Percentiles rank a stretch among this genome's conserved stretches.
These are phyloP conservation scores for Pneumocystis oryctolagi DNA, from an alignment of 1,139 yeast genomes.

Conservation along the genomic window DNA sequence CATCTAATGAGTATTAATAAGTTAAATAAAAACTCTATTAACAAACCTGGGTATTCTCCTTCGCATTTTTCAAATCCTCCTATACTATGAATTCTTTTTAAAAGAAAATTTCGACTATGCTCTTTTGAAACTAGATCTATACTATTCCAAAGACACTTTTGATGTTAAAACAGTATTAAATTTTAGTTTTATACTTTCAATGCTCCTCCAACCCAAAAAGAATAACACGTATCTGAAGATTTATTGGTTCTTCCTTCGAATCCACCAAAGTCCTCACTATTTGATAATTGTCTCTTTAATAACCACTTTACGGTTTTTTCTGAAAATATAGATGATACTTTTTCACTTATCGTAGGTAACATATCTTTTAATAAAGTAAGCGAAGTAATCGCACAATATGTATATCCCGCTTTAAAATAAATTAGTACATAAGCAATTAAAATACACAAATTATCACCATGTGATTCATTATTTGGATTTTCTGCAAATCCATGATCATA, in stretches of 20 bases:
- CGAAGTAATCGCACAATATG: conserved; percentile 70
- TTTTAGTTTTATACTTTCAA: conserved; percentile 22
- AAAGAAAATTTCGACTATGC: conserved; percentile 34
- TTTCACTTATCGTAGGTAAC: neutral
- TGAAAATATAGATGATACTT: conserved; percentile 22
- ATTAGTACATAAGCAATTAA: neutral
- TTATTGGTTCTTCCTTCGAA: conserved; percentile 82
- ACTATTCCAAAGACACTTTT: conserved; percentile 23
- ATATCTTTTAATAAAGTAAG: conserved; percentile 33
- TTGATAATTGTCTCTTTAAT: conserved; percentile 18
- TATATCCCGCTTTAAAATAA: conserved; percentile 44
- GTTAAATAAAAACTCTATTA: neutral
- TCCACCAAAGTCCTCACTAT: conserved; percentile 28
- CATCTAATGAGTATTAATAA: conserved; percentile 30
- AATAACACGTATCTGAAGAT: conserved; percentile 77
- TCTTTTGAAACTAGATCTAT: conserved; percentile 28
- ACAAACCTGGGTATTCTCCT: conserved; percentile 27
- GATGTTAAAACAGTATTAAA: neutral
- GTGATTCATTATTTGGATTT: conserved; percentile 46
- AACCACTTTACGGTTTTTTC: conserved; percentile 26
- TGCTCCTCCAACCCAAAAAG: conserved; percentile 72
- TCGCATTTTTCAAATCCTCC: conserved; percentile 77
- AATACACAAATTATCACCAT: conserved; percentile 21
- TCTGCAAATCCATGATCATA: conserved; percentile 59
- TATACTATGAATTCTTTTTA: conserved; percentile 45